A percentile compares a stretch with the other conserved stretches of the same genome.
Conservation (phyloP, 345 rosid species). For the Dovyalis caffra region DNA sequence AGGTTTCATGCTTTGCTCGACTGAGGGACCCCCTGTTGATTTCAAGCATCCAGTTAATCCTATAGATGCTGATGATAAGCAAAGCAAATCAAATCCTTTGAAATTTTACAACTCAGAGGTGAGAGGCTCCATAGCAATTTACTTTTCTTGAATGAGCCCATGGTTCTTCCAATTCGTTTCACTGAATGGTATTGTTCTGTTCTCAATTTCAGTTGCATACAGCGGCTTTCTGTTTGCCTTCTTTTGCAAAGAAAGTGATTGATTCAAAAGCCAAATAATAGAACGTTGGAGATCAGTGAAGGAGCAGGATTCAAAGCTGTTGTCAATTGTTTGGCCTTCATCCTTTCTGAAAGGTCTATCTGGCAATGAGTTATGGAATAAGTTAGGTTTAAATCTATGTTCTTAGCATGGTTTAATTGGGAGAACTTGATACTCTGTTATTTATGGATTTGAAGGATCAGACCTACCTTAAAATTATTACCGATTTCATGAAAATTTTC, state of each 20-base stretch:
- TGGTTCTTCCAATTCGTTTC: not conserved
- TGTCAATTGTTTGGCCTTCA: constrained; percentile 9
- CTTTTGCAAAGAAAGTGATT: constrained; percentile 88
- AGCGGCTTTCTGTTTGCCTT: constrained; percentile 90
- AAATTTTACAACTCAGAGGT: constrained; percentile 89
- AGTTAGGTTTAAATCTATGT: constrained; percentile 15
- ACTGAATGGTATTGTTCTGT: not conserved
- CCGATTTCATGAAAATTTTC: constrained; percentile 19
- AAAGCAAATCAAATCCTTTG: constrained; percentile 49
- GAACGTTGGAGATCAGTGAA: constrained; percentile 7
- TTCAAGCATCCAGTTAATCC: constrained; percentile 84
- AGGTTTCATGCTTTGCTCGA: constrained; percentile 96
- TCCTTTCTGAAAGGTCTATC: constrained; percentile 6
- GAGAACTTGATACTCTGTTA: constrained; percentile 7
- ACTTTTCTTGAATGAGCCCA: not conserved
- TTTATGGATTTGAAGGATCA: constrained; percentile 10
- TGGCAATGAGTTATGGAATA: constrained; percentile 25
- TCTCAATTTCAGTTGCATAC: constrained; percentile 66
- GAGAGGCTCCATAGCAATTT: not conserved
- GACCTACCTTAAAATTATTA: not conserved
- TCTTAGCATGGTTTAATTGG: not conserved
- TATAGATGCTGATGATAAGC: constrained; percentile 44
- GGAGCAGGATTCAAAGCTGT: constrained; percentile 8
- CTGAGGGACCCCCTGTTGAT: constrained; percentile 82
- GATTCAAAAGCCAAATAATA: constrained; percentile 47